Evolutionary conservation across 2,329 filamentous ascomycete species (phyloP), one percentile per base, ranked within the genome.

Genomic region (Penicillium decumbens): DNA sequence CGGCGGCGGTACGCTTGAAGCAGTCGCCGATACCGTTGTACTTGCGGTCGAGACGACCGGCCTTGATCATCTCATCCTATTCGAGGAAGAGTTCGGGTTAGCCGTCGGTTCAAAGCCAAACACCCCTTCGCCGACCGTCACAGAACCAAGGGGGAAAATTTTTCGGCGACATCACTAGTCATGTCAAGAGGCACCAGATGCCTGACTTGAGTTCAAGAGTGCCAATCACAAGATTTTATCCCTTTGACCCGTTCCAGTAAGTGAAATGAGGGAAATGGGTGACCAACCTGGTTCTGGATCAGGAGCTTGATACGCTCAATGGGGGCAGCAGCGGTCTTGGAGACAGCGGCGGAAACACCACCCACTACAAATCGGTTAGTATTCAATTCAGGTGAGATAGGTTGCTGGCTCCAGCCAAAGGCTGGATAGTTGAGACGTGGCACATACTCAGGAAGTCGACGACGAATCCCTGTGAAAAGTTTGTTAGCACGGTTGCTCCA

Each of bases 241-340:
- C n/a, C 15, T n/a, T 33, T 37, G 37, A 43, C 23, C 28, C 40
- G 24, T 25, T 41, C 5, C 40, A 46, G 35, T 29, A n/a, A 49
- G 10, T n/a, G 10, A 7, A 40, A 30, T 49, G 45, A 41, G 37
- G 15, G 40, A 35, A 8, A 33, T 41, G 30, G 24, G 53, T 48
- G 47, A 81, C 89, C 65, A 84, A 95, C 91, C 88, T 98, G 93
- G 83, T 98, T 98, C 85, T 98, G 93, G 82, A 98, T 95, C 74
- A 98, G 89, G 75, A 98, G 93, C 91, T 98, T 98, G 81, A 98
- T 87, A 90, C 93, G 93, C 91, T 98, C 93, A 71, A 98, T 98
- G 80, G 93, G 93, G 80, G 93, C 93, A 75, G 93, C 93, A 73
- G 93, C 93, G 67, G 93, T 98, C 90, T 98, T 98, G 76, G 93